Conservation (phyloP, 2,329 filamentous ascomycete genomes). For the Passalora sequoiae region DNA sequence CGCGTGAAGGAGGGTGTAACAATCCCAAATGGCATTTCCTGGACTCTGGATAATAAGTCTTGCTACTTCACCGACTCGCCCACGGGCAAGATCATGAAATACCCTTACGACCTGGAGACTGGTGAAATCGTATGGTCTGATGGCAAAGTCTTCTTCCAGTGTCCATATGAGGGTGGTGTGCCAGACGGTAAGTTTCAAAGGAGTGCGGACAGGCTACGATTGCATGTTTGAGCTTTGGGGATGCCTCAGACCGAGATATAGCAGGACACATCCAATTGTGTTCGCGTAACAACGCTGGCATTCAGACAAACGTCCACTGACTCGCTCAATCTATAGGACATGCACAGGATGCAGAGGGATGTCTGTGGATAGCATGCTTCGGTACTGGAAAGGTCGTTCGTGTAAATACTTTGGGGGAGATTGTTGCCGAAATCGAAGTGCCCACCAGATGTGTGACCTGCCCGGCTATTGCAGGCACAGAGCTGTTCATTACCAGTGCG, state of each 20-base stretch:
- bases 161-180: conserved; percentile 57
- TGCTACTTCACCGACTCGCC: conserved; percentile 80
- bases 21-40: conserved; percentile 52
- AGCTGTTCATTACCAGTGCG: conserved; percentile 75
- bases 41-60: conserved; percentile 61
- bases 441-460: conserved; percentile 79
- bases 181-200: no score
- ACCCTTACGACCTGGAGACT: conserved; percentile 63
- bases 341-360: conserved; percentile 75
- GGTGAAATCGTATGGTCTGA: conserved; percentile 62
- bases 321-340: no score
- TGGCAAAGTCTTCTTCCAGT: conserved; percentile 66
- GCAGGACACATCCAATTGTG: no score
- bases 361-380: conserved; percentile 84
- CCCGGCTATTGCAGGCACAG: conserved; percentile 68
- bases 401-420: conserved; percentile 62
- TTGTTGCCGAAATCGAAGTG: conserved; percentile 69
- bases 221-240: no score
- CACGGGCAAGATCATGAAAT: conserved; percentile 63
- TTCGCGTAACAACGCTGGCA: no score
- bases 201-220: no score
- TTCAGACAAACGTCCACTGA: no score
- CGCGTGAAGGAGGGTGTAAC: conserved; percentile 50
- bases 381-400: conserved; percentile 70
- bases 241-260: no score